Evolutionary conservation across 257 asterid species (phyloP).

Genomic region (Nicotiana sylvestris): DNA sequence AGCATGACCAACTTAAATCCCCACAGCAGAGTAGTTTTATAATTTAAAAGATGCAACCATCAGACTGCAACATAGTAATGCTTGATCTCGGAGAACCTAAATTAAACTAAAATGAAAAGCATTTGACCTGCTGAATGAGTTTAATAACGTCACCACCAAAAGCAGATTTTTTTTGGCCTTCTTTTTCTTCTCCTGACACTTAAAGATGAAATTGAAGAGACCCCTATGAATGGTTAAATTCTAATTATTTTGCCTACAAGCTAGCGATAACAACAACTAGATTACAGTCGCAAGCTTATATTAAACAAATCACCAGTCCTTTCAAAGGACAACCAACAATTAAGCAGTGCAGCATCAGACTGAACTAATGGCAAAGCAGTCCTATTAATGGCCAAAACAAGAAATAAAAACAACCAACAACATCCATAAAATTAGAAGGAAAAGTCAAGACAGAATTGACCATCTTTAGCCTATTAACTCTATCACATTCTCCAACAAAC

Average conservation of each 20-base stretch:
- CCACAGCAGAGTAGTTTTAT: neutral
- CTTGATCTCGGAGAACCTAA: neutral
- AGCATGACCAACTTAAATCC: neutral
- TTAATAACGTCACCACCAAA: too few relatives aligned
- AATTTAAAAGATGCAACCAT: neutral
- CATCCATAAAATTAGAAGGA: too few relatives aligned
- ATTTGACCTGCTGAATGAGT: too few relatives aligned
- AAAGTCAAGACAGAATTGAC: neutral
- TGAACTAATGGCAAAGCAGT: neutral
- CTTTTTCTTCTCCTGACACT: neutral
- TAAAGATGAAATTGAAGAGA: neutral
- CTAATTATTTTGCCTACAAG: too few relatives aligned
- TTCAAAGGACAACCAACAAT: neutral
- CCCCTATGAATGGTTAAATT: too few relatives aligned
- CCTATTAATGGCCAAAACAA: too few relatives aligned
- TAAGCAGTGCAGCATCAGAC: neutral
- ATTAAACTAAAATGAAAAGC: neutral
- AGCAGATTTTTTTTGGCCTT: too few relatives aligned
- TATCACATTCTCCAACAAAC: neutral
- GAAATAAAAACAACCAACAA: too few relatives aligned
- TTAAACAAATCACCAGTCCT: neutral
- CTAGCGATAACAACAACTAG: too few relatives aligned
- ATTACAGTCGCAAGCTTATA: neutral
- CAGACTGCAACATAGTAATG: neutral
- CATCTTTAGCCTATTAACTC: neutral